Base-by-base conservation (phyloP, 2,329 filamentous ascomycete genomes). In the Pseudogymnoascus sp. region DNA sequence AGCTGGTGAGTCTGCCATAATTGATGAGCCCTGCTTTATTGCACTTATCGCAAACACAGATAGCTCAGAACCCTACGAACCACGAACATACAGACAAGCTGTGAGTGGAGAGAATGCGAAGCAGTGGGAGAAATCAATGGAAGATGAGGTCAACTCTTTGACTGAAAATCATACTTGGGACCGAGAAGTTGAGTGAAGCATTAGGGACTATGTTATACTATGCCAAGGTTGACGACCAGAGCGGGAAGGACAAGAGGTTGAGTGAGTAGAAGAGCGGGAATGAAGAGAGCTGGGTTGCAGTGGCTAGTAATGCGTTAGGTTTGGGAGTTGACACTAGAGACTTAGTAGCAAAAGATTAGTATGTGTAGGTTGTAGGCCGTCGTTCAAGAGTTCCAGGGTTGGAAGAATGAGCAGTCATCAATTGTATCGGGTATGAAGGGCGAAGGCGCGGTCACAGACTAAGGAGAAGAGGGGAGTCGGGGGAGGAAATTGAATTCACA, bases 231-330 rank as follows among this genome's bases (percentile, higher is more conserved):
- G n/a, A 40, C 37, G n/a, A 40, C 37, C 5, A 2, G n/a, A 40
- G 37, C 6, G 2, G 37, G 37, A 40, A 40, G 37, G 37, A 40
- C n/a, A 40, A 40, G 37, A 40, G 37, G 6, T 40, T 40, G 6
- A 40, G 37, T 6, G 16, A 42, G 40, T 42, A 8, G 16, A 21
- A 42, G 40, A 42, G 40, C 40, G 3, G 56, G 74, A 85, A 34
- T 62, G 67, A 0, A 63, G 66, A 0, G 40, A 42, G 40, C 3
- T 1, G 8, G 18, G 16, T 42, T 42, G 40, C 1, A 1, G 40
- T 42, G 10, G 40, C 40, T 7, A 42, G 40, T 3, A 42, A 42
- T 2, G 40, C 10, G 4, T 42, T 42, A 1, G 16, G 40, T 5
- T 42, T 42, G 3, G 16, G 40, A 21, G 2, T 42, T 8, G 40